Base-by-base conservation (phyloP, 2,329 filamentous ascomycete species). In the Colletotrichum tofieldiae region DNA sequence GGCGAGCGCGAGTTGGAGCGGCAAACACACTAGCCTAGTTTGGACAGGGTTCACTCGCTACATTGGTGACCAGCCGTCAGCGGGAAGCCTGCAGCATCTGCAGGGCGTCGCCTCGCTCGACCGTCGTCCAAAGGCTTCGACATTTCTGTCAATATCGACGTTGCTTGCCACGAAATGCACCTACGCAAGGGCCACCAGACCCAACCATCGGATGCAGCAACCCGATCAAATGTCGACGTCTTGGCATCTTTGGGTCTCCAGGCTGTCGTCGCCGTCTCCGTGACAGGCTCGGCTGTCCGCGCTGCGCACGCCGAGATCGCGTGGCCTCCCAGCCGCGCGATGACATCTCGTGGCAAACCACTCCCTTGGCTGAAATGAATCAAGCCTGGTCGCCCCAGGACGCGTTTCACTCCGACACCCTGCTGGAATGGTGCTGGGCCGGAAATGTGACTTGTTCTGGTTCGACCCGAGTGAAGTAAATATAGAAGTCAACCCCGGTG, bases 331-430 rank as follows among this genome's bases (percentile, higher is more conserved):
- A 54, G 47, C 39, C 47, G 49, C 59, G 26, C 65, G 52, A 41
- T 49, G 54, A 69, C 65, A 69, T 41, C 16, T 32, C 32, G 39
- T 64, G 52, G 52, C 37, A 54, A 69, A 54, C 12, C 43, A 29
- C 14, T 55, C 23, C 23, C 45, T 41, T 60, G 65, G 59, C 59
- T 41, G 39, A 29, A 49, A 47, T 43, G n/a, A 43, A 54, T 39
- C n/a, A 32, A 51, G 35, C 37, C 51, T 63, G 59, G 43, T 37
- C 32, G 45, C 59, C 18, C 39, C 16, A 49, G 6, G n/a, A 18
- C 37, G 59, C 65, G 70, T 72, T 69, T 72, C 65, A 70, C 51
- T 41, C 32, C 60, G 59, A 60, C 32, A 69, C 65, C 37, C 54
- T 45, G 35, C 37, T 65, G 70, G 70, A 69, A 70, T 65, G 65